These are phyloP conservation scores for Colletotrichum ledebouriae DNA, from an alignment of 2,329 filamentous ascomycete genomes.

Conservation along the genomic window DNA sequence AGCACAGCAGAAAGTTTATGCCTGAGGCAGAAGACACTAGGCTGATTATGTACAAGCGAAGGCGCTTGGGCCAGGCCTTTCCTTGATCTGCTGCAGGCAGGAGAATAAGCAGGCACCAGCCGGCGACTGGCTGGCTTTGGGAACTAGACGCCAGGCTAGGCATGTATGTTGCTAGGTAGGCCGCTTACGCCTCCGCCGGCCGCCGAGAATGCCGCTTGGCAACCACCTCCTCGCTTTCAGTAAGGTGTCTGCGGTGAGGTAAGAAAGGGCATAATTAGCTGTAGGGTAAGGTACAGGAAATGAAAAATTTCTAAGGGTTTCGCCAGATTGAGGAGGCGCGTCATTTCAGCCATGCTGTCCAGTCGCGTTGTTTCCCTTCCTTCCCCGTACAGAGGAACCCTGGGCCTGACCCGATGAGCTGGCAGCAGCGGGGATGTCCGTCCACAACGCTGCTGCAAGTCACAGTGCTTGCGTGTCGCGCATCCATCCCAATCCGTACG, in stretches of 20 bases:
- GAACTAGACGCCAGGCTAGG: not conserved
- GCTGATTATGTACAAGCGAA: slow-evolving; percentile 38
- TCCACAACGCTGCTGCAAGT: slow-evolving; percentile 32
- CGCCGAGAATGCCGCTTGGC: slow-evolving; percentile 32
- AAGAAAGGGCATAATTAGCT: no score
- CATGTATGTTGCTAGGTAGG: not conserved
- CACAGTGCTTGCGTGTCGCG: slow-evolving; percentile 35
- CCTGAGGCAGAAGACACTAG: slow-evolving; percentile 45
- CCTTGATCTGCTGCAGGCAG: slow-evolving; percentile 28
- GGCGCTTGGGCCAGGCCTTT: slow-evolving; percentile 33
- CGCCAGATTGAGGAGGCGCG: slow-evolving; percentile 10
- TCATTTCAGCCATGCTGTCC: slow-evolving; percentile 17
- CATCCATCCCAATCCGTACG: slow-evolving; percentile 20
- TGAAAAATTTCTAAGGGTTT: not conserved
- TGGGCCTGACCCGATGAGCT: slow-evolving; percentile 34
- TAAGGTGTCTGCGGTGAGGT: not conserved
- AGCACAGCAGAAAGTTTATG: slow-evolving; percentile 53
- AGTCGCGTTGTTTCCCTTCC: slow-evolving; percentile 21
- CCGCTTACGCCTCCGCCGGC: slow-evolving; percentile 4
- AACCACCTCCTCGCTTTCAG: slow-evolving; percentile 1
- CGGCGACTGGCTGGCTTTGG: slow-evolving; percentile 30
- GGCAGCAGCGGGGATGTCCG: slow-evolving; percentile 30
- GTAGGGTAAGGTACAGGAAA: not conserved
- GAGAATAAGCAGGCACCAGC: slow-evolving; percentile 24
- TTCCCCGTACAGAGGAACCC: slow-evolving; percentile 3